phyloP scores from a whole-genome alignment of 2,329 filamentous ascomycete species.

The Pseudogymnoascus sp. region DNA sequence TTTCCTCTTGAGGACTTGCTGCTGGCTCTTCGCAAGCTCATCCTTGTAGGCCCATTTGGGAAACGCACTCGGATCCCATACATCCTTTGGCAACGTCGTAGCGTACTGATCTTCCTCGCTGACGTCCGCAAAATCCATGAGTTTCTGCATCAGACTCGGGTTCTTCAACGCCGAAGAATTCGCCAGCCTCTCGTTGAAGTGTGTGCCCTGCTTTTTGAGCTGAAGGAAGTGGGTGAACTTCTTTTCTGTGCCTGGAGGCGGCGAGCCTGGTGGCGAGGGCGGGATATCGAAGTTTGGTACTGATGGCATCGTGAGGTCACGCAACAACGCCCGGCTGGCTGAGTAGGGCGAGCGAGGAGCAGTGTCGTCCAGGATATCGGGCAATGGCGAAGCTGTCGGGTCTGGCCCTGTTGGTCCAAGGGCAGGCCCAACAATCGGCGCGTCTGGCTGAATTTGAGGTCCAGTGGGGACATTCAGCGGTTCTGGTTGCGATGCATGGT shows the following conservation, averaged over 20 bases:
- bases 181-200: conserved; percentile 71
- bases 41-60: conserved; percentile 48
- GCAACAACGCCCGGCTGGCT: conserved; percentile 54
- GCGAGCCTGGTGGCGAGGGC: conserved; percentile 60
- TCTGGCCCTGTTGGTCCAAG: conserved; percentile 23
- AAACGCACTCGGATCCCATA: conserved; percentile 53
- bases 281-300: conserved; percentile 69
- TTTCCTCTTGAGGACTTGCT: conserved; percentile 37
- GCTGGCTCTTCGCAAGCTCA: conserved; percentile 39
- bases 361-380: conserved; percentile 22
- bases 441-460: conserved; percentile 15
- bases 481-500: not conserved
- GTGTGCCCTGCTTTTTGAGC: conserved; percentile 67
- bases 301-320: conserved; percentile 66
- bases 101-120: conserved; percentile 54
- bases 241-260: conserved; percentile 45
- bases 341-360: conserved; percentile 56
- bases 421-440: conserved; percentile 23
- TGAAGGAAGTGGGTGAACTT: conserved; percentile 69
- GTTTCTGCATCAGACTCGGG: conserved; percentile 63
- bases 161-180: conserved; percentile 62
- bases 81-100: conserved; percentile 48
- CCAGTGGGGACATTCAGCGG: not conserved
- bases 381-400: conserved; percentile 14
- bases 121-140: conserved; percentile 61